Conservation (phyloP, 352 stramenopile genomes). For the Blastocystis sp. region DNA sequence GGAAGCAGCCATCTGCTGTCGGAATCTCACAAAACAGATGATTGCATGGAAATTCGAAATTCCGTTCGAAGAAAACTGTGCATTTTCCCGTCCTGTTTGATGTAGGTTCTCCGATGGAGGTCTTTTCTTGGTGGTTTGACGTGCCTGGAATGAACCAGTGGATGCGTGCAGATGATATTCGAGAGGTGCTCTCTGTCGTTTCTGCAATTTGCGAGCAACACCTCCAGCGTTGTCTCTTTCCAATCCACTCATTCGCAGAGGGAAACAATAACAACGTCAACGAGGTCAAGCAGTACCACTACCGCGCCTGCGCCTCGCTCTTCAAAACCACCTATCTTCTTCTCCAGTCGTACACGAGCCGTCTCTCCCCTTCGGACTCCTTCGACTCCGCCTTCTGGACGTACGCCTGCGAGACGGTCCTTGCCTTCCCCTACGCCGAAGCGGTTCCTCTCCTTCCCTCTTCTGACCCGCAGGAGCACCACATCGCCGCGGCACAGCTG, state of each 20-base stretch:
- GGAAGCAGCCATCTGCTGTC: neutral
- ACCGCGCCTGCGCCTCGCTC: neutral
- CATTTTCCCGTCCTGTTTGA: neutral
- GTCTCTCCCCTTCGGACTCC: neutral
- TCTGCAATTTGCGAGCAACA: neutral
- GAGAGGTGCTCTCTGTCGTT: neutral
- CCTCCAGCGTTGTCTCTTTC: neutral
- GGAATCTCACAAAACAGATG: neutral
- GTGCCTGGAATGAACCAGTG: neutral
- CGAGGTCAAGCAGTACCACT: neutral
- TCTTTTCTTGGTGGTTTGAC: neutral
- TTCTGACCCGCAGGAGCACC: neutral
- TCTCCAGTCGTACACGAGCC: neutral
- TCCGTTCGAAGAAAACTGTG: neutral
- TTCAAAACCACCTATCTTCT: conserved; percentile 7
- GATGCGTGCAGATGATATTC: neutral
- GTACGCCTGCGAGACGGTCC: neutral
- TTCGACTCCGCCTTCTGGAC: neutral
- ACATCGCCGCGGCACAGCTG: neutral
- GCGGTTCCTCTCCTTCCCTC: neutral
- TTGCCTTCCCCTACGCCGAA: neutral
- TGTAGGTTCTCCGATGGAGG: neutral
- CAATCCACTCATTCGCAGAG: neutral
- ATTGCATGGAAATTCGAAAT: neutral
- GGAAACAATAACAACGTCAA: neutral